Evolutionary conservation across 192 early-diverging fungal genomes (phyloP).

Genomic region (Coemansia sp.): DNA sequence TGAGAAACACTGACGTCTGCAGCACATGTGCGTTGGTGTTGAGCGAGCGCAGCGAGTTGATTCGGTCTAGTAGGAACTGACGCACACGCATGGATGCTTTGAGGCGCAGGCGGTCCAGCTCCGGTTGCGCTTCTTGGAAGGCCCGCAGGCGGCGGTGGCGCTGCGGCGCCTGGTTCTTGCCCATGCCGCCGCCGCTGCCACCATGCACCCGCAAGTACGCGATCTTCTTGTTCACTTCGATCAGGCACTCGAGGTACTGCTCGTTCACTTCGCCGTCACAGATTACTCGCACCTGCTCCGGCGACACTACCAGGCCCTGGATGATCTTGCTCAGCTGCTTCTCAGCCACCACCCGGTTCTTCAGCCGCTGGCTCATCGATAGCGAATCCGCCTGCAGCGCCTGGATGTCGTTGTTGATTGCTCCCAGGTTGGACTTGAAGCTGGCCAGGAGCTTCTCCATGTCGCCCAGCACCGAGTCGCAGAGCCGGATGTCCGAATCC

Average conservation of each 20-base stretch:
- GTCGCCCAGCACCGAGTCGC: constrained; percentile 69
- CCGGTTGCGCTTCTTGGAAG: constrained; percentile 82
- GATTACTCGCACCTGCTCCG: constrained; percentile 72
- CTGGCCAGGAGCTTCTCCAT: constrained; percentile 83
- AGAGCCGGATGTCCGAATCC: constrained; percentile 50
- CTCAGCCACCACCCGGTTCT: constrained; percentile 81
- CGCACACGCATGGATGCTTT: constrained; percentile 81
- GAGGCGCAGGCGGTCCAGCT: constrained; percentile 82
- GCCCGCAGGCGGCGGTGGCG: constrained; percentile 72
- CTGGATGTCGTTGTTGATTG: constrained; percentile 83
- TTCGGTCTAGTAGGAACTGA: constrained; percentile 80
- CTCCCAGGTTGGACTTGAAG: constrained; percentile 83
- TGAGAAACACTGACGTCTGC: constrained; percentile 85
- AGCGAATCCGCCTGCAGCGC: constrained; percentile 77
- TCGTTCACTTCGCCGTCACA: constrained; percentile 91
- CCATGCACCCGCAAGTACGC: constrained; percentile 65
- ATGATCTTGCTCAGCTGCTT: constrained; percentile 65
- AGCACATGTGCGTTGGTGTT: constrained; percentile 91
- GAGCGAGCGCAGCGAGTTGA: constrained; percentile 77
- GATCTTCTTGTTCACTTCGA: constrained; percentile 87
- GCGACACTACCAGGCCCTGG: constrained; percentile 80
- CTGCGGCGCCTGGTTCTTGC: too few relatives aligned
- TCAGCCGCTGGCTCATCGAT: constrained; percentile 72
- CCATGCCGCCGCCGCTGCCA: too few relatives aligned
- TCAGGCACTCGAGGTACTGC: constrained; percentile 72